Evolutionary conservation across 805 yeast genomes (phyloP).

Genomic region (Hanseniaspora occidentalis): DNA sequence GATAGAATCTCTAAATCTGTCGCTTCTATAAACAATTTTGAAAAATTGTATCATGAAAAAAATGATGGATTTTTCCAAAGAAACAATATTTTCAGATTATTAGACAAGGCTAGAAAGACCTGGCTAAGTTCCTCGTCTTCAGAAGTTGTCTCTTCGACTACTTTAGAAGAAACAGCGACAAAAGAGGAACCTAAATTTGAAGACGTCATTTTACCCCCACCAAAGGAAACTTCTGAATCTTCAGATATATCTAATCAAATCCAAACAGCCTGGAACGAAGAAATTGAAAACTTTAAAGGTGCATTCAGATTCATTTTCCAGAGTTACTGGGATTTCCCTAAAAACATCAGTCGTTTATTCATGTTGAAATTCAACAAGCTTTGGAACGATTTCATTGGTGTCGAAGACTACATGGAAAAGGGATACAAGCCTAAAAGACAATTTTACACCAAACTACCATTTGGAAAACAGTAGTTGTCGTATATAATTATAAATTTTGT

Average conservation of each 20-base stretch:
- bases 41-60: conserved; percentile 34
- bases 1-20: conserved; percentile 84
- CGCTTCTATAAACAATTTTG: conserved; percentile 61
- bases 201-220: conserved; percentile 1
- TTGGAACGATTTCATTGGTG: conserved; percentile 76
- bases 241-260: conserved; percentile 9
- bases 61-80: conserved; percentile 18
- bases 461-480: too few relatives aligned
- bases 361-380: conserved; percentile 37
- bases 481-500: too few relatives aligned
- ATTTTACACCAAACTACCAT: too few relatives aligned
- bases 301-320: conserved; percentile 53
- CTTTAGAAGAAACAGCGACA: background rate
- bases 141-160: too few relatives aligned
- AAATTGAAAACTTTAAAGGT: conserved; percentile 36
- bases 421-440: too few relatives aligned
- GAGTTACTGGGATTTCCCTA: conserved; percentile 64
- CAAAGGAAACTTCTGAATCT: background rate
- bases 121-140: conserved; percentile 6
- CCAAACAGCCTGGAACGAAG: conserved; percentile 23
- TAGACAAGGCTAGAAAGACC: conserved; percentile 18
- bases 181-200: conserved; percentile 7
- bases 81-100: conserved; percentile 21
- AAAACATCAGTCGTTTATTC: conserved; percentile 37
- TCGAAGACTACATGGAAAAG: conserved; percentile 15